Evolutionary conservation across 1,284 basidiomycete species (phyloP).

Genomic region (Fistulina hepatica): DNA sequence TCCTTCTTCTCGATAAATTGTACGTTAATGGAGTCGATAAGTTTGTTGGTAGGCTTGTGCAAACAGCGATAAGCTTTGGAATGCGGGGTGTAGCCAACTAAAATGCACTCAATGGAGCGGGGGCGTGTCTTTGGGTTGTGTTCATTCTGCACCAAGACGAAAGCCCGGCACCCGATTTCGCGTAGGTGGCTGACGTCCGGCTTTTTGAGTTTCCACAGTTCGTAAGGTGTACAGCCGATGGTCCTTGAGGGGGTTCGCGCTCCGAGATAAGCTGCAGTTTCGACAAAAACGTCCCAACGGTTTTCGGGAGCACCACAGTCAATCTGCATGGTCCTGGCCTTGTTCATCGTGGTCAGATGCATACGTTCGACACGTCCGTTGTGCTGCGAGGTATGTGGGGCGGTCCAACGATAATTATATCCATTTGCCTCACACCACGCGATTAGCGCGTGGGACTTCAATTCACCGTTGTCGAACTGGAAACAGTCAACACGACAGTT

Average conservation of each 20-base stretch:
- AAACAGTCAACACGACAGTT: too few relatives aligned
- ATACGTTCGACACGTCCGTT: conserved; percentile 23
- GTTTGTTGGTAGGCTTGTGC: conserved; percentile 10
- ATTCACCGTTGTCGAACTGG: too few relatives aligned
- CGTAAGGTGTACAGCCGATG: conserved; percentile 14
- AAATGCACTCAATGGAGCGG: conserved; percentile 17
- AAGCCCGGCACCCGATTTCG: conserved; percentile 17
- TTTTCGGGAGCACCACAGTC: conserved; percentile 13
- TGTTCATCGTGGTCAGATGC: conserved; percentile 20
- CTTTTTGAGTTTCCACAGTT: conserved; percentile 15
- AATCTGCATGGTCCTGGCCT: conserved; percentile 18
- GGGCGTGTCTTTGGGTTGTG: conserved; percentile 13
- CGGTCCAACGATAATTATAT: neutral
- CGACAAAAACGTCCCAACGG: conserved; percentile 22
- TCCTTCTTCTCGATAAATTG: conserved; percentile 18
- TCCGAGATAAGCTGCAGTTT: conserved; percentile 17
- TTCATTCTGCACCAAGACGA: conserved; percentile 14
- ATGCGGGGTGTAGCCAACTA: conserved; percentile 18
- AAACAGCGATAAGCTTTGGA: conserved; percentile 17
- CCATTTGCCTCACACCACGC: neutral
- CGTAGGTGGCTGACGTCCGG: conserved; percentile 16
- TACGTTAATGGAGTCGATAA: conserved; percentile 20
- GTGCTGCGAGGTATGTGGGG: conserved; percentile 11
- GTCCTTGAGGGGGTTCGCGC: conserved; percentile 13
- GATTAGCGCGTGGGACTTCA: neutral